phyloP scores from a whole-genome alignment of 495 filamentous ascomycete species.

The Mytilinidion resinicola region DNA sequence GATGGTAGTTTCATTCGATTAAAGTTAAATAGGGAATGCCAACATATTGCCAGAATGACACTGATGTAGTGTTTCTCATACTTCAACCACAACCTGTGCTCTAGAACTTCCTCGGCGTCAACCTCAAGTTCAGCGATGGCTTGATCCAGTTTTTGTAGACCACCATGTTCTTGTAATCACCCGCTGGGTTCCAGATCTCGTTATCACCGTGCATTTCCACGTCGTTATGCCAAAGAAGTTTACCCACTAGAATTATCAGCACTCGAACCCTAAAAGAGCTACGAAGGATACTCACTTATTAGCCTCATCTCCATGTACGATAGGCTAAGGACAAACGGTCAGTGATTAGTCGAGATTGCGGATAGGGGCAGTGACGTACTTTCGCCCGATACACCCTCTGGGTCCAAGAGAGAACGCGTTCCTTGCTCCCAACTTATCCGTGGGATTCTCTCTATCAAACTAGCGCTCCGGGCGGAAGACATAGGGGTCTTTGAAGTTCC shows the following conservation, averaged over 20 bases:
- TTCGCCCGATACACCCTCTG: constrained; percentile 17
- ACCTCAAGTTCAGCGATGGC: constrained; percentile 12
- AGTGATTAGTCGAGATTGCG: too few species aligned
- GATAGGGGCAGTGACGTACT: constrained; percentile 51
- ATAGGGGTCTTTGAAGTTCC: not conserved
- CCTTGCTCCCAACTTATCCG: constrained; percentile 17
- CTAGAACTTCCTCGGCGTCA: constrained; percentile 13
- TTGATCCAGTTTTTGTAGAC: constrained; percentile 25
- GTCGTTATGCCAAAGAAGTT: constrained; percentile 19
- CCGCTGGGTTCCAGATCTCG: constrained; percentile 12
- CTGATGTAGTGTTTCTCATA: too few species aligned
- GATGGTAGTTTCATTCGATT: constrained; percentile 18
- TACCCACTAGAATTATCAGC: not conserved
- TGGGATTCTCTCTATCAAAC: constrained; percentile 6
- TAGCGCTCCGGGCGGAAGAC: not conserved
- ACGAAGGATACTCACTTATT: not conserved
- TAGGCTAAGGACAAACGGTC: not conserved
- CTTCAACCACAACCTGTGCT: too few species aligned
- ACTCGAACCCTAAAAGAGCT: too few species aligned
- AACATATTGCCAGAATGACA: too few species aligned
- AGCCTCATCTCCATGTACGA: constrained; percentile 20
- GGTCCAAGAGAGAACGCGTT: constrained; percentile 19
- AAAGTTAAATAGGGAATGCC: not conserved
- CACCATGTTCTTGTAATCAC: constrained; percentile 21
- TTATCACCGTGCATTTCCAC: constrained; percentile 7